These are phyloP conservation scores for Apostasia shenzhenica DNA, from an alignment of 106 monocot species.

Conservation along the genomic window DNA sequence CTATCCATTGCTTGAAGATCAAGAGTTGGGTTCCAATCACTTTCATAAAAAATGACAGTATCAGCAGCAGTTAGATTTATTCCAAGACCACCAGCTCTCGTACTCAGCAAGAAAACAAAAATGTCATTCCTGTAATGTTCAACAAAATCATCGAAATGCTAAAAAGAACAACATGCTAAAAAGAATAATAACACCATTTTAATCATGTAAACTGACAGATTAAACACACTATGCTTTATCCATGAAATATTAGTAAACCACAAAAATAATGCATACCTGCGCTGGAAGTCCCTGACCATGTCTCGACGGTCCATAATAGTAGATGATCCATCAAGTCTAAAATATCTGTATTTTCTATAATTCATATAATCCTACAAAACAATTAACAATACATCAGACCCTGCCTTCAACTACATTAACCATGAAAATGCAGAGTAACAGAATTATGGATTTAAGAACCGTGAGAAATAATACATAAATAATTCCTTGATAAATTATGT, in stretches of 20 bases:
- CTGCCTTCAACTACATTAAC: no score
- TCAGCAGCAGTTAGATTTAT: slow-evolving; percentile 98
- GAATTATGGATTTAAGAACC: no score
- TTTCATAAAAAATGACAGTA: slow-evolving; percentile 99
- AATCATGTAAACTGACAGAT: not conserved
- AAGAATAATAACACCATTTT: no score
- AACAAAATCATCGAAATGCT: slow-evolving; percentile 8
- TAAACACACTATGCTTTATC: not conserved
- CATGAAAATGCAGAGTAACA: no score
- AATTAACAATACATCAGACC: not conserved
- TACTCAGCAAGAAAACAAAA: slow-evolving; percentile 97
- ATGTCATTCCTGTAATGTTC: slow-evolving; percentile 67
- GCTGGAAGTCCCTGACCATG: slow-evolving; percentile 96
- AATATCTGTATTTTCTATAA: slow-evolving; percentile 94
- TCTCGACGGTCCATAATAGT: slow-evolving; percentile 83
- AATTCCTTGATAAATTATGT: not conserved
- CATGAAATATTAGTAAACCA: not conserved
- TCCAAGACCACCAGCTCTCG: slow-evolving; percentile 97
- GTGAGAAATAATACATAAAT: not conserved
- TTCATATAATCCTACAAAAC: slow-evolving; percentile 96
- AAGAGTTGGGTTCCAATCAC: slow-evolving; percentile 94
- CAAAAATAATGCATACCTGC: slow-evolving; percentile 34
- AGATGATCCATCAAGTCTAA: slow-evolving; percentile 95
- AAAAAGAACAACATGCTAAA: no score
- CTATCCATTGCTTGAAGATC: slow-evolving; percentile 99